These are phyloP conservation scores for Phanerochaete sordida DNA, from an alignment of 768 basidiomycete species.

Conservation along the genomic window DNA sequence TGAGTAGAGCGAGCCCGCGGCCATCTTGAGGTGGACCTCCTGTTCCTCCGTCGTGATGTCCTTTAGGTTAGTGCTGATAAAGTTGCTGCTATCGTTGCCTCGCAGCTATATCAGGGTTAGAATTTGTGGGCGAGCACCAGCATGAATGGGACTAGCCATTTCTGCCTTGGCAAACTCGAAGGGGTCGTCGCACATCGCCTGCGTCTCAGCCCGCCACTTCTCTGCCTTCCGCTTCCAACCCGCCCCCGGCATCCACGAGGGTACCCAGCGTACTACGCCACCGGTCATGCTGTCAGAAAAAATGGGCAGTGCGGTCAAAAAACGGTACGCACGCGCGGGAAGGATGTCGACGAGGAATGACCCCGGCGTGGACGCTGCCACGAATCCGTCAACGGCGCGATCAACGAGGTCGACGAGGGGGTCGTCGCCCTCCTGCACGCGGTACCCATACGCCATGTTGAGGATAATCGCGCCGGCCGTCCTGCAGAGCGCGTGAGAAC, in stretches of 20 bases:
- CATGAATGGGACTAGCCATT: slow-evolving; percentile 38
- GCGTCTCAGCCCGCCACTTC: slow-evolving; percentile 16
- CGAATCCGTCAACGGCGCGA: slow-evolving; percentile 22
- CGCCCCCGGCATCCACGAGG: slow-evolving; percentile 40
- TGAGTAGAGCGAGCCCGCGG: slow-evolving; percentile 29
- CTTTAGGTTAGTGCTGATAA: slow-evolving; percentile 45
- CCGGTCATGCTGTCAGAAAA: no score
- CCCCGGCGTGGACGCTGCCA: slow-evolving; percentile 25
- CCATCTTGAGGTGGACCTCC: slow-evolving; percentile 64
- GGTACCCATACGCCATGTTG: slow-evolving; percentile 28
- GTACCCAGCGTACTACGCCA: slow-evolving; percentile 31
- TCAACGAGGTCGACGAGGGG: slow-evolving; percentile 23
- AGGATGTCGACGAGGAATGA: slow-evolving; percentile 32
- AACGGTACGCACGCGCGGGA: slow-evolving; percentile 9
- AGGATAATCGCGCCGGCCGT: slow-evolving; percentile 24
- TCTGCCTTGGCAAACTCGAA: slow-evolving; percentile 54
- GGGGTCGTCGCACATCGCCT: slow-evolving; percentile 28
- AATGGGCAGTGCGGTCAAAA: no score
- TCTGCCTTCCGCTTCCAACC: slow-evolving; percentile 27
- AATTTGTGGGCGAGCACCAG: no score
- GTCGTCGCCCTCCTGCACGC: slow-evolving; percentile 21
- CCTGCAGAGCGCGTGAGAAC: slow-evolving; percentile 9
- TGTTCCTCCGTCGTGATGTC: slow-evolving; percentile 42
- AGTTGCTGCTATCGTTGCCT: slow-evolving; percentile 42
- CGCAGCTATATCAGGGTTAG: no score